A percentile compares a stretch with the other conserved stretches of the same genome.
Conservation (phyloP, 192 early-diverging fungal species). For the Mortierella alpina region DNA sequence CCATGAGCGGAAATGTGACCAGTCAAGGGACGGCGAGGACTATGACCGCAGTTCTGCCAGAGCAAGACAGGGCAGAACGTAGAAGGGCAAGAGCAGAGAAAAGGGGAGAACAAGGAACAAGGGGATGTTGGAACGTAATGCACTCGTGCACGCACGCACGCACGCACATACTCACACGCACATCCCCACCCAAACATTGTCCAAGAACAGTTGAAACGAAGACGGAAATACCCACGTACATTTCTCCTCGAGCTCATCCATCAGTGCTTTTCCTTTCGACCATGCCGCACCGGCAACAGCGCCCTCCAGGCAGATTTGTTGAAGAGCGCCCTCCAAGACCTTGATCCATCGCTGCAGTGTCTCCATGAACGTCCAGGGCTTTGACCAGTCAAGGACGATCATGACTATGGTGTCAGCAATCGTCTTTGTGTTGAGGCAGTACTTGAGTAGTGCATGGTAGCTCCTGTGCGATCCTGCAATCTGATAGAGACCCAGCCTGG, state of each 20-base stretch:
- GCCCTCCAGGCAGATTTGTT: slow-evolving; percentile 65
- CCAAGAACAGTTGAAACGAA: background rate
- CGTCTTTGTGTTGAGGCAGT: slow-evolving; percentile 75
- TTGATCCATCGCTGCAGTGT: slow-evolving; percentile 82
- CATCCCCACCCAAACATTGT: background rate
- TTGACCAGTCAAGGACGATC: slow-evolving; percentile 90
- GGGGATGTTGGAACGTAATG: background rate
- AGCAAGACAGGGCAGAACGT: too few relatives aligned
- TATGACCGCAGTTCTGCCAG: too few relatives aligned
- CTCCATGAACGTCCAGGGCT: slow-evolving; percentile 89
- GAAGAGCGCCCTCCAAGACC: slow-evolving; percentile 69
- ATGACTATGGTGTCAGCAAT: slow-evolving; percentile 74
- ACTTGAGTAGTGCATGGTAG: slow-evolving; percentile 76
- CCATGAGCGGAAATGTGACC: slow-evolving; percentile 37
- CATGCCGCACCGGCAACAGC: slow-evolving; percentile 59
- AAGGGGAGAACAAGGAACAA: background rate
- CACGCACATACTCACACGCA: background rate
- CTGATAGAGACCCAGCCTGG: slow-evolving; percentile 85
- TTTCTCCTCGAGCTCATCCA: slow-evolving; percentile 78
- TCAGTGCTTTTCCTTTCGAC: slow-evolving; percentile 73
- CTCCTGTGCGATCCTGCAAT: slow-evolving; percentile 75
- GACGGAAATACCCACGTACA: slow-evolving; percentile 44
- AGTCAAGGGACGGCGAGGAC: slow-evolving; percentile 29
- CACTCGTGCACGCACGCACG: background rate
- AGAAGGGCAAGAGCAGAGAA: background rate